These are phyloP conservation scores for bread wheat (Triticum aestivum) DNA, from an alignment of 176 grass and related monocot genomes.

Conservation along the genomic window IWGSC_CS_RefSeq_v2.1 NC_057799.1:319201044-319201543, in stretches of 20 bases:
- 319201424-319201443: constrained; percentile 84
- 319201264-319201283: neutral
- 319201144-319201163: constrained; percentile 25
- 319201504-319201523: neutral
- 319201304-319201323: neutral
- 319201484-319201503: neutral
- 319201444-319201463: constrained; percentile 83
- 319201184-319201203: neutral
- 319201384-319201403: constrained; percentile 1
- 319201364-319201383: neutral
- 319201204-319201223: neutral
- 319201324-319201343: neutral
- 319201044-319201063: constrained; percentile 45
- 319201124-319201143: constrained; percentile 85
- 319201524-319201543: neutral
- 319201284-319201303: neutral
- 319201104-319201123: constrained; percentile 96
- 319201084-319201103: constrained; percentile 83
- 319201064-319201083: constrained; percentile 94
- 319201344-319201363: neutral
- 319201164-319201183: neutral
- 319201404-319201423: constrained; percentile 71
- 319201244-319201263: neutral
- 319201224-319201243: neutral
- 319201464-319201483: constrained; percentile 77